Base-by-base conservation (phyloP, 1,139 yeast genomes). In the Chernovozyma aurita region DNA sequence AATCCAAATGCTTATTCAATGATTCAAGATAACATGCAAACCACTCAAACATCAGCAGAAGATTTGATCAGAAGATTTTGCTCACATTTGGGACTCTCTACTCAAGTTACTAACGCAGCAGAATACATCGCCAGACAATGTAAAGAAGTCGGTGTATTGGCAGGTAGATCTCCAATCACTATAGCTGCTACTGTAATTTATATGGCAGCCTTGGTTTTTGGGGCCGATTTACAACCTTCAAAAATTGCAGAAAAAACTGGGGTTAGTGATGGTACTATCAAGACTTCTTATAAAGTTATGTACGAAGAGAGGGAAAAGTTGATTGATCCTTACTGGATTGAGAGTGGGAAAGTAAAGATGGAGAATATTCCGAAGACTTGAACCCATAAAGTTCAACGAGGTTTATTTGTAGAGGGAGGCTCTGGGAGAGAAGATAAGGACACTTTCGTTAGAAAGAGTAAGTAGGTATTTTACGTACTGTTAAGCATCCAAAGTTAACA, bases 141-240 rank as follows among this genome's bases (percentile, higher is more conserved):
- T 51, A 86, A 87, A 53, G 95, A 85, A 41, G 84, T 84, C 42
- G 97, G 97, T 37, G 95, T 94, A 21, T 72, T 92, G 53, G 97
- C 96, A 7, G 98, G 98, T 50, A 78, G 97, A 49, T 87, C 97
- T 1, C 98, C 98, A 24, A 90, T 92, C 35, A 92, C 98, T 27
- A 87, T 92, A 52, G 97, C 98, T 0, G 97, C 97, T 6, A 95
- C 97, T 0, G 95, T 95, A 3, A 92, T 92, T 36, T 92, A 90
- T 62, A 83, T 92, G 85, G 88, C 97, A 4, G 85, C 94, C 4
- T 67, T 85, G 13, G 66, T 92, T 18, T 90, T 90, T 59, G 86
- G 86, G 27, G 80, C 74, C 4, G 82, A 79, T 35, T 54, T 70
- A 36, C 68, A 85, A 7, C 94, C 96, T 2, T 66, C 85, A 2